These are phyloP conservation scores for Eucalyptus curtisii DNA, from an alignment of 345 rosid genomes.

Conservation along the genomic window DNA sequence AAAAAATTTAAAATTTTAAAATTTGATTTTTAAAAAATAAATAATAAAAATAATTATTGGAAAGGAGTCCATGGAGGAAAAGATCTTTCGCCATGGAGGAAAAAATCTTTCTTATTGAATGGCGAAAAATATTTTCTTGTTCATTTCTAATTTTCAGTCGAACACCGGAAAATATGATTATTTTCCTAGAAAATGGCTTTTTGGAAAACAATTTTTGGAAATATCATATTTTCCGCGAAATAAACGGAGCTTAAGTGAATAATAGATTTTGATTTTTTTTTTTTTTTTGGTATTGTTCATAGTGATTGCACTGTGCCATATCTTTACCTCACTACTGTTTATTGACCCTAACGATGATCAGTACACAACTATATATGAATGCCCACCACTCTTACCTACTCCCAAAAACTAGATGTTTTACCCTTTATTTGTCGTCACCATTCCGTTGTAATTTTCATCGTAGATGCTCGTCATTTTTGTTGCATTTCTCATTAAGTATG, in stretches of 20 bases:
- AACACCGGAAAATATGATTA: too few relatives aligned
- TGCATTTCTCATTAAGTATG: background rate
- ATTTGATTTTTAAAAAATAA: too few relatives aligned
- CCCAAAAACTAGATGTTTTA: background rate
- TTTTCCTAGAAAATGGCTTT: too few relatives aligned
- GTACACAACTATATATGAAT: background rate
- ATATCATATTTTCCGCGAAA: background rate
- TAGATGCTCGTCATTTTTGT: background rate
- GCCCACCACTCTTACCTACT: background rate
- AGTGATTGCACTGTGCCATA: background rate
- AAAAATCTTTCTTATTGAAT: too few relatives aligned
- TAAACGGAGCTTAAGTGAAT: fast-evolving
- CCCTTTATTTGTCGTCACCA: background rate
- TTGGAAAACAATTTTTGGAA: too few relatives aligned
- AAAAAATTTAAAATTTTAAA: too few relatives aligned
- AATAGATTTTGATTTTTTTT: background rate
- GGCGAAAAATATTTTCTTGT: too few relatives aligned
- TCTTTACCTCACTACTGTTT: background rate
- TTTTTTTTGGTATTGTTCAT: background rate
- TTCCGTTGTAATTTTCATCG: background rate
- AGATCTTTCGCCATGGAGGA: too few relatives aligned
- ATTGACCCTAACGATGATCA: background rate
- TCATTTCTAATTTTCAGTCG: too few relatives aligned
- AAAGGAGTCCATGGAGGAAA: too few relatives aligned
- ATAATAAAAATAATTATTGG: too few relatives aligned